Base-by-base conservation (phyloP, 257 asterid species). In the Verbascum thapsus region DNA sequence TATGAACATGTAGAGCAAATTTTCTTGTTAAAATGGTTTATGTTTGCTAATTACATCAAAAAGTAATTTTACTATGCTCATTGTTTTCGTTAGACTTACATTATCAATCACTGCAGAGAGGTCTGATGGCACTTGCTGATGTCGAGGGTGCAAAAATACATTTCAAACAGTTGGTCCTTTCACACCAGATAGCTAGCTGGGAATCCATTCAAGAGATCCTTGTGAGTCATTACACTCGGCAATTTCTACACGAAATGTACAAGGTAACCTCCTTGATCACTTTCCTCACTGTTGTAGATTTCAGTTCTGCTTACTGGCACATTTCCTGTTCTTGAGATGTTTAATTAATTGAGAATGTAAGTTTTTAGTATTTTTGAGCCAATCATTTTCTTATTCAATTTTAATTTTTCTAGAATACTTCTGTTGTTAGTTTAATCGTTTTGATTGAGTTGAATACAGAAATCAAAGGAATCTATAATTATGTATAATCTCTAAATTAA, bases 61-160 rank as follows among this genome's bases (percentile, higher is more conserved):
- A 44, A 47, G 18, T 40, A 45, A 39, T 64, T 53, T 61, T 30
- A 15, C 49, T 9, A 17, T 63, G 18, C 53, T 50, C 60, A 10
- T 50, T 49, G 6, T 3, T 22, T 73, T 69, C 61, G 34, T 26
- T 69, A 39, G 61, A 43, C 77, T 68, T 38, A 45, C 41, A 26
- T 35, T 61, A 64, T 70, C 65, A 59, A 40, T 65, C 74, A 58
- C 45, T 72, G 64, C 74, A 92, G 98, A 87, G 96, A 72, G 99
- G 97, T 70, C 90, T 92, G 61, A 87, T 89, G 95, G 96, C 99
- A 59, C 91, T 92, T 74, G 99, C 99, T 57, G 97, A 92, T 77
- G 94, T 92, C 7, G 99, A 92, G 86, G 97, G 99, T 56, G 99
- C 96, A 39, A 81, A 92, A 74, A 87, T 92, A 63, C 83, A 87